These are phyloP conservation scores for Dalbergia cochinchinensis DNA, from an alignment of 306 rosid genomes.

Conservation along the genomic window DNA sequence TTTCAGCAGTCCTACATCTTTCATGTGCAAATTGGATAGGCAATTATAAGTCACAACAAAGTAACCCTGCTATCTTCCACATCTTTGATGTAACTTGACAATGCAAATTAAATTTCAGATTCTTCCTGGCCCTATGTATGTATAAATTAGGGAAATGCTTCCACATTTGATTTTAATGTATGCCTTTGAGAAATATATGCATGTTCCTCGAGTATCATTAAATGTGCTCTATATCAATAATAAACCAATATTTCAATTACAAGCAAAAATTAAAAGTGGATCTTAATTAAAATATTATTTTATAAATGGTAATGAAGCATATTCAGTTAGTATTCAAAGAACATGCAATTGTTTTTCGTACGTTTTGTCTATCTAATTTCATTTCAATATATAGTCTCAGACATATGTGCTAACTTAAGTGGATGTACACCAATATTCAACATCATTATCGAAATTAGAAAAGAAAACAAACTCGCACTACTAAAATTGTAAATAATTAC, in stretches of 20 bases:
- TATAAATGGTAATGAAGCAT: no score
- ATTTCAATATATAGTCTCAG: not conserved
- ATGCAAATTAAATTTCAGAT: not conserved
- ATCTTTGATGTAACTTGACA: conserved; percentile 36
- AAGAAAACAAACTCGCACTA: no score
- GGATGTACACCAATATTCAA: not conserved
- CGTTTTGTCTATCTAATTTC: not conserved
- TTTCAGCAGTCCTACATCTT: conserved; percentile 36
- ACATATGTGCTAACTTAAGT: not conserved
- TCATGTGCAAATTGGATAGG: conserved; percentile 42
- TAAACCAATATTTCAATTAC: no score
- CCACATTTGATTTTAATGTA: not conserved
- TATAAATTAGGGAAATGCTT: not conserved
- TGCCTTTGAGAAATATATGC: no score
- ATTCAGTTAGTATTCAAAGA: no score
- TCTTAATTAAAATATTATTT: no score
- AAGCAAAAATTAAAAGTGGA: no score
- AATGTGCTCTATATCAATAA: no score
- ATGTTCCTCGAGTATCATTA: no score
- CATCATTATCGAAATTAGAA: no score
- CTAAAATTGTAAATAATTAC: no score
- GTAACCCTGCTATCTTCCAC: conserved; percentile 32
- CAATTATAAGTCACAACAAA: conserved; percentile 50
- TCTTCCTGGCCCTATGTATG: conserved; percentile 3
- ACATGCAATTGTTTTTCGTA: no score